These are phyloP conservation scores for Colletotrichum musae DNA, from an alignment of 2,329 filamentous ascomycete species.

Conservation along the genomic window DNA sequence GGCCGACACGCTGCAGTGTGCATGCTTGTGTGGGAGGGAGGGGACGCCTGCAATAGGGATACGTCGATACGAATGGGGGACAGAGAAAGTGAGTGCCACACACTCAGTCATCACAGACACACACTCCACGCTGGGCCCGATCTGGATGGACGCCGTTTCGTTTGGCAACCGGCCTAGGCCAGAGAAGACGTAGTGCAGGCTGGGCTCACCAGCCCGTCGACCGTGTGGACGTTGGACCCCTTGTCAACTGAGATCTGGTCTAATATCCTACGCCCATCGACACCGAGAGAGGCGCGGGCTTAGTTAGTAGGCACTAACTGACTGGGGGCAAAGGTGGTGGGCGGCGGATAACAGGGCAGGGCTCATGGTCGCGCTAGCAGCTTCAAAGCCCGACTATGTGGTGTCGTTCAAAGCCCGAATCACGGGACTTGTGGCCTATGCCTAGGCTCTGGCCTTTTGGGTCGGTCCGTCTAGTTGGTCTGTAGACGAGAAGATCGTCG, in stretches of 20 bases:
- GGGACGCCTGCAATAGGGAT: constrained; percentile 10
- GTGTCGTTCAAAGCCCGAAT: constrained; percentile 33
- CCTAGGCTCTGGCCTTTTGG: not conserved
- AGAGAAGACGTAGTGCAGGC: constrained; percentile 2
- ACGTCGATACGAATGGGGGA: constrained; percentile 28
- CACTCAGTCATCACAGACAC: not conserved
- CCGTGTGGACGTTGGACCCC: constrained; percentile 13
- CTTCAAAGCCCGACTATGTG: constrained; percentile 31
- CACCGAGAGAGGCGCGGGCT: constrained; percentile 29
- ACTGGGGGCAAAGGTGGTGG: too few species aligned
- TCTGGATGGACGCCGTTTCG: constrained; percentile 39
- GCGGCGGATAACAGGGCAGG: constrained; percentile 10
- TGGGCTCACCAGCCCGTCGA: not conserved
- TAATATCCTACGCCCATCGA: constrained; percentile 13
- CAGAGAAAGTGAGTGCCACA: constrained; percentile 15
- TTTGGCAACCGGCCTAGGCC: constrained; percentile 23
- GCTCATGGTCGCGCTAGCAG: constrained; percentile 24
- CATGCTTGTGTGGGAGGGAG: constrained; percentile 5
- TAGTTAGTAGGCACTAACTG: too few species aligned
- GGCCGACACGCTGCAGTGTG: constrained; percentile 25
- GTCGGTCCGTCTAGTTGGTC: constrained; percentile 9
- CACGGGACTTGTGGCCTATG: constrained; percentile 21
- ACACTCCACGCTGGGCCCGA: constrained; percentile 23
- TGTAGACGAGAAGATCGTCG: constrained; percentile 7
- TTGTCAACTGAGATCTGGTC: constrained; percentile 24